Conservation (phyloP, 495 filamentous ascomycete genomes). For the Recurvomyces mirabilis region DNA sequence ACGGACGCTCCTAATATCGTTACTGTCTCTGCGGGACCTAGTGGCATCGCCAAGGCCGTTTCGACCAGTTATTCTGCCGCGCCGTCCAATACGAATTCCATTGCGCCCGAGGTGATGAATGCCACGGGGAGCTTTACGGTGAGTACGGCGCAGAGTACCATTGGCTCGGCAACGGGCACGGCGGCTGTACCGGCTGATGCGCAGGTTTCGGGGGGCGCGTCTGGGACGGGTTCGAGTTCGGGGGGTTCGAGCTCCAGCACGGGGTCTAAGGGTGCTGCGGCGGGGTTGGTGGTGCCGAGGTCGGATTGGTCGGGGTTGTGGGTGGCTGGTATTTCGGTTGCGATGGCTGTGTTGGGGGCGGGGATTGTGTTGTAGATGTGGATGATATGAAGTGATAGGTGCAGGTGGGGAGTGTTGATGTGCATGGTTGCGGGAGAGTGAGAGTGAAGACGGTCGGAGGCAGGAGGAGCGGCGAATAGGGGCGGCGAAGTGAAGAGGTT, state of each 20-base stretch:
- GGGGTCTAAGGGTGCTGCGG: neutral
- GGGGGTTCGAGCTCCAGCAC: neutral
- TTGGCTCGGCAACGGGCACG: constrained; percentile 12
- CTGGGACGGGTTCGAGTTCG: neutral
- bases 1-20: constrained; percentile 5
- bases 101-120: constrained; percentile 1
- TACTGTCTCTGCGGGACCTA: constrained; percentile 7
- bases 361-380: neutral
- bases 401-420: neutral
- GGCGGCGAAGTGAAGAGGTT: too few species aligned
- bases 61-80: neutral
- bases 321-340: neutral
- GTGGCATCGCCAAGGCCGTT: constrained; percentile 5
- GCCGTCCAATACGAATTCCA: neutral
- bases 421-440: neutral
- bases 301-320: neutral
- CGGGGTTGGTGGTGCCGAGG: neutral
- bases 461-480: too few species aligned
- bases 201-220: neutral
- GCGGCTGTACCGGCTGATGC: constrained; percentile 13
- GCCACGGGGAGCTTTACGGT: neutral
- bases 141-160: constrained; percentile 4
- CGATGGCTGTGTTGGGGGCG: neutral
- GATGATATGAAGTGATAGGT: neutral
- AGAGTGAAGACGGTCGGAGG: too few species aligned